Evolutionary conservation across 2,329 filamentous ascomycete genomes (phyloP).

Genomic region (Botryotinia convoluta): DNA sequence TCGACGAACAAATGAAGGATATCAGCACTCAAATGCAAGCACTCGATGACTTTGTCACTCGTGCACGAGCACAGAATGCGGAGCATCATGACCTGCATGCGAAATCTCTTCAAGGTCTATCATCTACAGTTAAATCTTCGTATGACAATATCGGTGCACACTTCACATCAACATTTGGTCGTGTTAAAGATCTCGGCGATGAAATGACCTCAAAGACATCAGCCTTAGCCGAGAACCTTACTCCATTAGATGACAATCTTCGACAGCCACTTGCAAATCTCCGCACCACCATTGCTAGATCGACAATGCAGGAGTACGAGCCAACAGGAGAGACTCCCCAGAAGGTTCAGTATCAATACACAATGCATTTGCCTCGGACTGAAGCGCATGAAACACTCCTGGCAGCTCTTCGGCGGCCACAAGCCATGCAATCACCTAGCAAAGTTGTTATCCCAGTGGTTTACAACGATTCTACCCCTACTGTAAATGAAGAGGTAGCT

Average conservation of each 20-base stretch:
- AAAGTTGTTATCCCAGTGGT: conserved; percentile 39
- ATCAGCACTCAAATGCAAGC: conserved; percentile 86
- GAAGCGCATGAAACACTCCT: conserved; percentile 57
- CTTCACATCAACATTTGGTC: conserved; percentile 65
- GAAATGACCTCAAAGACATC: conserved; percentile 62
- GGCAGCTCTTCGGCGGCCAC: conserved; percentile 45
- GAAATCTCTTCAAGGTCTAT: conserved; percentile 63
- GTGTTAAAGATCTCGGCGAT: conserved; percentile 65
- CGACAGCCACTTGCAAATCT: conserved; percentile 70
- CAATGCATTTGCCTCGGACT: conserved; percentile 75
- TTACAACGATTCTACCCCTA: conserved; percentile 33
- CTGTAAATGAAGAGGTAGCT: conserved; percentile 21
- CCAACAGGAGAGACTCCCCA: conserved; percentile 84
- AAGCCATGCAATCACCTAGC: conserved; percentile 31
- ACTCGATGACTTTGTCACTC: conserved; percentile 84
- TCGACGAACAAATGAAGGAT: conserved; percentile 83
- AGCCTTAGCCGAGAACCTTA: conserved; percentile 58
- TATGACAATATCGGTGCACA: conserved; percentile 69
- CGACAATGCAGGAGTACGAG: conserved; percentile 72
- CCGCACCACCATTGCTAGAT: conserved; percentile 62
- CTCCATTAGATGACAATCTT: conserved; percentile 58
- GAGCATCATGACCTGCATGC: conserved; percentile 70
- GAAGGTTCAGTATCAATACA: conserved; percentile 78
- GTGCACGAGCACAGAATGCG: conserved; percentile 77
- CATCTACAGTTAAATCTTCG: conserved; percentile 67